Evolutionary conservation across 345 rosid genomes (phyloP).

Genomic region (Trapa bicornis): DNA sequence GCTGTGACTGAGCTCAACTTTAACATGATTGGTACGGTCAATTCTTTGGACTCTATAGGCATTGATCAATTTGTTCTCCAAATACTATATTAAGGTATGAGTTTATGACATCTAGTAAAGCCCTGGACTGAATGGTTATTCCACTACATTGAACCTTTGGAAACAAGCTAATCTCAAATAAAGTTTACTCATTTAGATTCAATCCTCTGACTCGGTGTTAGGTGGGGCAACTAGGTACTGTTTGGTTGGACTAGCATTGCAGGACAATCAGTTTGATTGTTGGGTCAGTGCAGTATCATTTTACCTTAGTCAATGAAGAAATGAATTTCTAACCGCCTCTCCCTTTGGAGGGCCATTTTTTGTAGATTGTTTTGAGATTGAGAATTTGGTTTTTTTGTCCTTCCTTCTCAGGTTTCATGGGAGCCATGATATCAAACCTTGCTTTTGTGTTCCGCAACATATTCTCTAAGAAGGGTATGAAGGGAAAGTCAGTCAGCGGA

Average conservation of each 20-base stretch:
- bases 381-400: constrained; percentile 2
- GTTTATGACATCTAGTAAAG: too few relatives aligned
- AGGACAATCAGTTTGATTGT: neutral
- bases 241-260: neutral
- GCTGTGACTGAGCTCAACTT: constrained; percentile 97
- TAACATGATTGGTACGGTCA: constrained; percentile 67
- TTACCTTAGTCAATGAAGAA: neutral
- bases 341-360: neutral
- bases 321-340: neutral
- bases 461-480: too few relatives aligned
- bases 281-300: neutral
- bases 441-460: too few relatives aligned
- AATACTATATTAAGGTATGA: neutral
- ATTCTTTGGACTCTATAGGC: neutral
- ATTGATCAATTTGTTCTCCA: neutral
- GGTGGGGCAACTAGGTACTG: neutral
- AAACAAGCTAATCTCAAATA: neutral
- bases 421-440: constrained; percentile 82
- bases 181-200: neutral
- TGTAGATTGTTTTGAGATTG: neutral
- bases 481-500: too few relatives aligned
- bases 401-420: constrained; percentile 72
- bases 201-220: neutral
- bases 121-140: neutral
- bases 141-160: neutral